These are phyloP conservation scores for Yamadazyma triangularis DNA, from an alignment of 1,139 yeast genomes.

Conservation along the genomic window DNA sequence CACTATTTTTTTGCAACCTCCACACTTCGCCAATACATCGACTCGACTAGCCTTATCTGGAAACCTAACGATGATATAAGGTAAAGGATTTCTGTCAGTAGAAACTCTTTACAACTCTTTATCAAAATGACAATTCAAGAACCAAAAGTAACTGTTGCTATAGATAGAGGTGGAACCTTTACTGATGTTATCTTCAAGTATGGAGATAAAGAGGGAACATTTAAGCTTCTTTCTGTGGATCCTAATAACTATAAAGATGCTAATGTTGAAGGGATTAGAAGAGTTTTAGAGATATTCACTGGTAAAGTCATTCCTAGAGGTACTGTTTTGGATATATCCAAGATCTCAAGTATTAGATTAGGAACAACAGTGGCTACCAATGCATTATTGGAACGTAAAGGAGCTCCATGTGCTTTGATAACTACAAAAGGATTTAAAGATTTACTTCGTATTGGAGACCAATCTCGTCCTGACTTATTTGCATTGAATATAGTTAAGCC, in stretches of 20 bases:
- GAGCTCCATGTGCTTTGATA: slow-evolving; percentile 57
- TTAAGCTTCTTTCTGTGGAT: slow-evolving; percentile 18
- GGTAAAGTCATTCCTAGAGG: slow-evolving; percentile 12
- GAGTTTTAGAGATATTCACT: slow-evolving; percentile 14
- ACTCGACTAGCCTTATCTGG: too few relatives aligned
- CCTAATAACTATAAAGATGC: slow-evolving; percentile 19
- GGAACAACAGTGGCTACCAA: slow-evolving; percentile 83
- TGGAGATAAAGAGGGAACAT: slow-evolving; percentile 12
- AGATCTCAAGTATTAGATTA: slow-evolving; percentile 52
- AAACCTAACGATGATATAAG: too few relatives aligned
- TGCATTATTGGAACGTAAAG: slow-evolving; percentile 67
- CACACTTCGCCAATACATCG: too few relatives aligned
- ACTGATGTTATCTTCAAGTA: slow-evolving; percentile 16
- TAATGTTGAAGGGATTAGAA: slow-evolving; percentile 19
- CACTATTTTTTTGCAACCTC: too few relatives aligned
- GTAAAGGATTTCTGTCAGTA: too few relatives aligned
- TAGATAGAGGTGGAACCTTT: slow-evolving; percentile 23
- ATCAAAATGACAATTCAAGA: slow-evolving; percentile 4
- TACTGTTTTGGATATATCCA: slow-evolving; percentile 24
- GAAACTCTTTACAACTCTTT: background rate
- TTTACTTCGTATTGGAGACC: slow-evolving; percentile 63
- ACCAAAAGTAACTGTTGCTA: slow-evolving; percentile 11
- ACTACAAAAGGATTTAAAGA: slow-evolving; percentile 69
- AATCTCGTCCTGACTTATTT: slow-evolving; percentile 67
- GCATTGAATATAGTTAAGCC: slow-evolving; percentile 59